Evolutionary conservation across 1,284 basidiomycete species (phyloP), one percentile per base, ranked within the genome.

Genomic region (Pseudozyma thailandica): DNA sequence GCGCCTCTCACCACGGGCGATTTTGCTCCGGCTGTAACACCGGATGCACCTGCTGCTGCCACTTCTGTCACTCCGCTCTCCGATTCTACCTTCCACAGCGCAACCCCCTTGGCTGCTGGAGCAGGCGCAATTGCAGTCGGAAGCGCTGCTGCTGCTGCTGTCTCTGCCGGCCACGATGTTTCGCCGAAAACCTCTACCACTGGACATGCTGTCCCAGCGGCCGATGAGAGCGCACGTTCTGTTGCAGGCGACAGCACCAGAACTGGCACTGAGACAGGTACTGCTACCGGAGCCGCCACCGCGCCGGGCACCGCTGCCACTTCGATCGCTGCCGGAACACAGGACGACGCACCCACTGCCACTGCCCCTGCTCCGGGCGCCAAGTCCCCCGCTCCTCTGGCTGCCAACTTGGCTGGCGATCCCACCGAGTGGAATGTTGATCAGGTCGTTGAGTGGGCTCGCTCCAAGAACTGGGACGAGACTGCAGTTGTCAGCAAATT

Each of bases 371-470:
- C 33, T 21, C 41, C 52, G 21, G 44, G 37, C 3, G 20, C 53
- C 42, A 61, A 65, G 28, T 42, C 54, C 12, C 38, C 52, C 1
- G 31, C 31, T 18, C 28, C 46, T n/a, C 26, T 48, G 3, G 23
- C 53, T 21, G 38, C 39, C 25, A 55, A 33, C 25, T 46, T 72
- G 15, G 43, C 55, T 2, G 62, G 74, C 13, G 80, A 84, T 73
- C 88, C 92, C 0, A 86, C 88, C 0, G 89, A 92, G 53, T 98
- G 95, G 95, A 87, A 84, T 0, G 89, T 98, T 0, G 90, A 92
- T 0, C 90, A 98, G 28, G 96, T 98, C 8, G 86, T 94, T 2
- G 90, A 91, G 1, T 99, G 95, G 95, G 85, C 93, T 18, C 89
- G 88, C 79, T 85, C 85, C 47, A 93, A 92, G 84, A 91, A 91